Percentiles rank a stretch among this genome's conserved stretches.
Evolutionary conservation across 768 basidiomycete species (phyloP).

Genomic region (Phanerochaete sordida): DNA sequence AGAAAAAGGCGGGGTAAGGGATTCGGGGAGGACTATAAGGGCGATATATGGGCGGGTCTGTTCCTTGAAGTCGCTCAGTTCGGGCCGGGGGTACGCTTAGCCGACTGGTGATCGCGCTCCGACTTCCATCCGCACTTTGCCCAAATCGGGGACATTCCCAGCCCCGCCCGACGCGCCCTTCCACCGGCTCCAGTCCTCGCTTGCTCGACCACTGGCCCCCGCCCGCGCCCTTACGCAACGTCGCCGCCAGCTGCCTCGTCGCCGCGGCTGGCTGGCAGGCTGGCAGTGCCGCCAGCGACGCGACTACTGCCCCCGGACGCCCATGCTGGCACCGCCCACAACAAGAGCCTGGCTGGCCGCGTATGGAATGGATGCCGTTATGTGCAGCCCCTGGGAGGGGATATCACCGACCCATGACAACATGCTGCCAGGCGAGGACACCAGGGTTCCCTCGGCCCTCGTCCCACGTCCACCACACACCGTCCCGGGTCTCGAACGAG

Average conservation of each 20-base stretch:
- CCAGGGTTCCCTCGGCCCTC: neutral
- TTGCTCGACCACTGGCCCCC: neutral
- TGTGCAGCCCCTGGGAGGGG: neutral
- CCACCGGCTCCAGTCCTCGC: neutral
- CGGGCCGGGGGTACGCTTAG: conserved; percentile 10
- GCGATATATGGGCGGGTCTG: neutral
- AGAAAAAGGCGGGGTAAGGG: neutral
- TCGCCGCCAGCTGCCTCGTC: neutral
- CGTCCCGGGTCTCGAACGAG: neutral
- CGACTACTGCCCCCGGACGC: neutral
- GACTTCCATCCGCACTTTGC: conserved; percentile 1
- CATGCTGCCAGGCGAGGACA: neutral
- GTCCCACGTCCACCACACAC: neutral
- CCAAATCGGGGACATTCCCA: neutral
- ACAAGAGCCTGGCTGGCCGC: neutral
- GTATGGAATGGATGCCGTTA: neutral
- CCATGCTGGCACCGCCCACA: neutral
- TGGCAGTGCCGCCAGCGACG: neutral
- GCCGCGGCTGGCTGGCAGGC: neutral
- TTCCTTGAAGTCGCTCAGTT: neutral
- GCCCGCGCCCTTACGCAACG: neutral
- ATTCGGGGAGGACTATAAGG: neutral
- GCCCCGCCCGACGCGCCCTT: neutral
- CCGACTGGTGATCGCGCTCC: conserved; percentile 2
- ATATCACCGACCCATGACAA: neutral